These are phyloP conservation scores for Batrachochytrium dendrobatidis DNA, from an alignment of 371 early-diverging fungal genomes.

Conservation along the genomic window DNA sequence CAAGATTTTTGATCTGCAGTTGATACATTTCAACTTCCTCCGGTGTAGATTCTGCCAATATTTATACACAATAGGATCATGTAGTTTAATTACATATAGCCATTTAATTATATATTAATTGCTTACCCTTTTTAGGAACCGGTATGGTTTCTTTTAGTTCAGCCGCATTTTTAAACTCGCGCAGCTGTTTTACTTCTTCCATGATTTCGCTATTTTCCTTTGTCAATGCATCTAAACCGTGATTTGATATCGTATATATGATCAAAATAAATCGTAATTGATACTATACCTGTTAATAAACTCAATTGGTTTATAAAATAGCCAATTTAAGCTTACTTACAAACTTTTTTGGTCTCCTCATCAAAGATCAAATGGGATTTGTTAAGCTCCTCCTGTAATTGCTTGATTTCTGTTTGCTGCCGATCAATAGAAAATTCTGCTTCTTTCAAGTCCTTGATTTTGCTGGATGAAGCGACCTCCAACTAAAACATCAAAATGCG, in stretches of 20 bases:
- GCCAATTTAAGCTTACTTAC: constrained; percentile 9
- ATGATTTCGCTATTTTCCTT: constrained; percentile 20
- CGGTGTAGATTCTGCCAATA: constrained; percentile 9
- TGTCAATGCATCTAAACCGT: constrained; percentile 14
- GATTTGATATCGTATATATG: no score
- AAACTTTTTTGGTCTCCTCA: constrained; percentile 20
- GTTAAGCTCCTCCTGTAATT: constrained; percentile 31
- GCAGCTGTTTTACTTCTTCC: constrained; percentile 25
- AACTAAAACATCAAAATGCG: no score
- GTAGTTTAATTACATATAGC: neutral
- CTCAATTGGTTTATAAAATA: neutral
- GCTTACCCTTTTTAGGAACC: constrained; percentile 6
- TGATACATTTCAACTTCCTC: constrained; percentile 20
- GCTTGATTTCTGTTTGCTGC: constrained; percentile 33
- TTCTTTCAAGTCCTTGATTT: constrained; percentile 38
- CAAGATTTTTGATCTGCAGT: constrained; percentile 23
- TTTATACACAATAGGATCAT: neutral
- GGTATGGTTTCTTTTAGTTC: constrained; percentile 20
- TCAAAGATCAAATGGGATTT: constrained; percentile 22
- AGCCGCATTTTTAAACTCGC: constrained; percentile 21
- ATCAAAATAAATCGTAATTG: no score
- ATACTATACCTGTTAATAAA: no score
- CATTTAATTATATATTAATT: neutral
- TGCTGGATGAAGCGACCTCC: neutral
- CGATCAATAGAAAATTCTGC: constrained; percentile 38